A percentile compares a stretch with the other conserved stretches of the same genome.
These are phyloP conservation scores for Arabidopsis hybrid DNA, from an alignment of 441 rosid genomes.

Conservation along the genomic window DNA sequence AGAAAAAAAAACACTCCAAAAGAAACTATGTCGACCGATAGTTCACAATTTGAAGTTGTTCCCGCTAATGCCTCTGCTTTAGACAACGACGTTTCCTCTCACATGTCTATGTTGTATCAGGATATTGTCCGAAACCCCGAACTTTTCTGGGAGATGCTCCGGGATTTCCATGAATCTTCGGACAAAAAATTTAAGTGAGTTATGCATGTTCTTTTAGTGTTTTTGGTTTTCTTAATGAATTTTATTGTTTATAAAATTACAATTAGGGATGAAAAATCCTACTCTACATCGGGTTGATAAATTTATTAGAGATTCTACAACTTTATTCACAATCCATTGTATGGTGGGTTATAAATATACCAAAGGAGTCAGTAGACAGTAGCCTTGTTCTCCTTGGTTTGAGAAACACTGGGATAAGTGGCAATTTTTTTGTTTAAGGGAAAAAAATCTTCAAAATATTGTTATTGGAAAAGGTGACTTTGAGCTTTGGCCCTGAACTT, in stretches of 20 bases:
- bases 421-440: neutral
- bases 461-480: too few species aligned
- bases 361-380: too few species aligned
- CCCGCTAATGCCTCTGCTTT: constrained; percentile 44
- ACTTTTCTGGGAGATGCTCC: constrained; percentile 68
- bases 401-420: too few species aligned
- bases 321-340: neutral
- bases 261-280: neutral
- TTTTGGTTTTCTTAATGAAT: neutral
- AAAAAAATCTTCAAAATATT: neutral
- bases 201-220: neutral
- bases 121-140: constrained; percentile 57
- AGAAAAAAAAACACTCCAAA: neutral
- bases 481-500: neutral
- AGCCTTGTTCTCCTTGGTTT: neutral
- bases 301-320: neutral
- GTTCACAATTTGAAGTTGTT: constrained; percentile 45
- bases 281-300: neutral
- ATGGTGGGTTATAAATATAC: neutral
- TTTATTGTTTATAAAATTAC: neutral
- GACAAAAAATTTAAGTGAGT: constrained; percentile 61
- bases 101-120: constrained; percentile 48
- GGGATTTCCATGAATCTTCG: constrained; percentile 51
- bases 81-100: constrained; percentile 49
- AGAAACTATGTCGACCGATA: constrained; percentile 51